A percentile compares a stretch with the other conserved stretches of the same genome.
Evolutionary conservation across 805 yeast genomes (phyloP).

Genomic region (Ogataea minuta): DNA sequence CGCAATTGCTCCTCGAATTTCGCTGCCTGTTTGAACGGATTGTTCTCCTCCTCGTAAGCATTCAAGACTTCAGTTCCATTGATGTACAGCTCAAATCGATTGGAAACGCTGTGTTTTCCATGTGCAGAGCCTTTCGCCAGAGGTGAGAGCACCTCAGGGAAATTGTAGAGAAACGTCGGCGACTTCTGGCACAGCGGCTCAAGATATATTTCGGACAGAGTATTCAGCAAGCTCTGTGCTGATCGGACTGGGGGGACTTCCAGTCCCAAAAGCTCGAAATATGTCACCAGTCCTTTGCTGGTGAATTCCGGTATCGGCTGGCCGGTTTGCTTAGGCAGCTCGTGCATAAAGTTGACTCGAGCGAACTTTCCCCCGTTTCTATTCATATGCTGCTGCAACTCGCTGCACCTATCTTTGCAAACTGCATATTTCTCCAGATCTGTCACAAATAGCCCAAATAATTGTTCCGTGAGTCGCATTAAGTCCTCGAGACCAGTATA

Average conservation of each 20-base stretch:
- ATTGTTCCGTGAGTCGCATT: conserved; percentile 58
- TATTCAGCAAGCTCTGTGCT: conserved; percentile 62
- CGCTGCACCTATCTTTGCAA: conserved; percentile 26
- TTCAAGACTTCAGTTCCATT: conserved; percentile 79
- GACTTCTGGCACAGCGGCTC: conserved; percentile 57
- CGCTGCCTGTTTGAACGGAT: conserved; percentile 64
- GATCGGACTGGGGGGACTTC: conserved; percentile 41
- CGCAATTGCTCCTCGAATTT: conserved; percentile 63
- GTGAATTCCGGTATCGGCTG: conserved; percentile 45
- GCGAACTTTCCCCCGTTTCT: conserved; percentile 32
- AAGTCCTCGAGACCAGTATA: conserved; percentile 66
- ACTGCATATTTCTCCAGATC: conserved; percentile 26
- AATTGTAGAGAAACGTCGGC: conserved; percentile 78
- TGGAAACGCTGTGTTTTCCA: conserved; percentile 44
- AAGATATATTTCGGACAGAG: conserved; percentile 55
- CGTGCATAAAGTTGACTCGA: conserved; percentile 63
- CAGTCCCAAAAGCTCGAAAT: conserved; percentile 38
- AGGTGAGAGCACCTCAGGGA: conserved; percentile 85
- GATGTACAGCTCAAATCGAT: conserved; percentile 83
- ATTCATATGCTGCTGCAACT: conserved; percentile 13
- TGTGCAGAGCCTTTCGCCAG: conserved; percentile 66
- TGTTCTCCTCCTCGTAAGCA: conserved; percentile 95
- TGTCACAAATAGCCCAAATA: conserved; percentile 45
- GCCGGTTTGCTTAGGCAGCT: conserved; percentile 56
- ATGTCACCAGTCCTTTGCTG: conserved; percentile 40